Base-by-base conservation (phyloP, 2,329 filamentous ascomycete species). In the Coniochaeta hoffmannii region DNA sequence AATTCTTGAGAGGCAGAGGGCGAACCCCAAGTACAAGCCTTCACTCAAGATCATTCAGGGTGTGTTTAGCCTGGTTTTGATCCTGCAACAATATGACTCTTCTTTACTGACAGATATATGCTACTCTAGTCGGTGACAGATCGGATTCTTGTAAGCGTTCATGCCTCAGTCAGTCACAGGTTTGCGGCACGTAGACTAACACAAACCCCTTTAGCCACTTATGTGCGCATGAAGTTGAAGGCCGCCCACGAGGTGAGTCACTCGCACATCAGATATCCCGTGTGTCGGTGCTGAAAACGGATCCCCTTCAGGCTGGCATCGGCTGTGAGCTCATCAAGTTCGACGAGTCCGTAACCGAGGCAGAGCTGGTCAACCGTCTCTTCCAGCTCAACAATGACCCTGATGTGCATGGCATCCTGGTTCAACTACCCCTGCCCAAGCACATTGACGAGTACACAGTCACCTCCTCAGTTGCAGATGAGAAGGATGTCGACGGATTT, bases 171-270 rank as follows among this genome's bases (percentile, higher is more conserved):
- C 24, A 28, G 24, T 46, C 19, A 46, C 24, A 46, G 4, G 4
- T 4, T 2, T 46, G 41, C 22, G 10, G 10, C 10, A 41, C 36
- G 2, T 11, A 24, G 41, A 46, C 41, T 46, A 28, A 46, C 41
- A 28, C 19, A 15, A 28, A 7, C 41, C 41, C 41, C n/a, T n/a
- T n/a, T 26, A 93, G 89, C 87, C 67, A 97, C 93, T 53, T 99
- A 99, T 88, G 93, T 99, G 74, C 92, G 92, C 75, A 99, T 99
- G 94, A 99, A 99, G 79, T 77, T 97, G 68, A 99, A 97, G 81
- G 94, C 94, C 62, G 94, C 94, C 57, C 79, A 89, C 70, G 94
- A 97, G 81, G 89, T 91, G 76, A 64, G 75, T 61, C 11, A 52
- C 11, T 22, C 31, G 4, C 15, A 26, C n/a, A 24, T 46, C 11